phyloP scores from a whole-genome alignment of 805 yeast genomes.

The Sungouiozyma ichnusensis region DNA sequence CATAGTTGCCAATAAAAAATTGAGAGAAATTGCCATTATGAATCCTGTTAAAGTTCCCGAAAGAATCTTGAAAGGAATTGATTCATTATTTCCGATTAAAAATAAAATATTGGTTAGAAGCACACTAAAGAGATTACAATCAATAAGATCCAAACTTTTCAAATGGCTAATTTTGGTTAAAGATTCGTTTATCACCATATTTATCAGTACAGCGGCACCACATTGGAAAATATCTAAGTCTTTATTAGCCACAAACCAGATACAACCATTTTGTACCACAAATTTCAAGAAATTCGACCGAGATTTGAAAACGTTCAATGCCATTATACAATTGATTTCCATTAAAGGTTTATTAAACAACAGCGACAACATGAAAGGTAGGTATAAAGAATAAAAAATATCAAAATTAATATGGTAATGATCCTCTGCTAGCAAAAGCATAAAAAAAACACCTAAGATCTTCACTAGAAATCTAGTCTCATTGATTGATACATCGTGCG shows the following conservation, averaged over 20 bases:
- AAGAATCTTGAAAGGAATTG: conserved; percentile 24
- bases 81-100: conserved; percentile 13
- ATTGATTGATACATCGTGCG: neutral
- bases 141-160: conserved; percentile 31
- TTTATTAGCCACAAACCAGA: conserved; percentile 14
- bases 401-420: conserved; percentile 23
- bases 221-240: conserved; percentile 3
- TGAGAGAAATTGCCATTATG: conserved; percentile 13
- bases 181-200: conserved; percentile 17
- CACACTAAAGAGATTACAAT: conserved; percentile 31
- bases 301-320: conserved; percentile 22
- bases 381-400: conserved; percentile 25
- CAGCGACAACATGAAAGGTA: conserved; percentile 27
- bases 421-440: neutral
- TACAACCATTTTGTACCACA: conserved; percentile 17
- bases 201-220: conserved; percentile 18
- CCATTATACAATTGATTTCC: conserved; percentile 24
- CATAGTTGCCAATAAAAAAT: conserved; percentile 13
- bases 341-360: conserved; percentile 18
- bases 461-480: neutral
- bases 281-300: conserved; percentile 12
- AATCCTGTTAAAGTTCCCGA: conserved; percentile 28
- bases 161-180: conserved; percentile 25
- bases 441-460: neutral
- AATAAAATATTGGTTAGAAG: conserved; percentile 28